Evolutionary conservation across 2,329 filamentous ascomycete genomes (phyloP).

Genomic region (Aspergillus sp.): DNA sequence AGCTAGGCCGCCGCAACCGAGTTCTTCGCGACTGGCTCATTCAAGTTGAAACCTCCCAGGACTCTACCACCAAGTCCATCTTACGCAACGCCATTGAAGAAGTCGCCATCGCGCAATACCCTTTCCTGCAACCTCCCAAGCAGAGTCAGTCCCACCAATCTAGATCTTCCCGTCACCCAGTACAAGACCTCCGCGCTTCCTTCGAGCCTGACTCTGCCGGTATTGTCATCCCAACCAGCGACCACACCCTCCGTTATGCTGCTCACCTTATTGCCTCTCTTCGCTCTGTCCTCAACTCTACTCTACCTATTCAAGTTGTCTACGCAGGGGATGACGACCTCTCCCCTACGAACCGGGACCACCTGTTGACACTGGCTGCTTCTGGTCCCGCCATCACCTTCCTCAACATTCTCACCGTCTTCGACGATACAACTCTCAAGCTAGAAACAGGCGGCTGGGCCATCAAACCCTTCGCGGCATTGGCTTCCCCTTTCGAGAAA

Average conservation of each 20-base stretch:
- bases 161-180: not conserved
- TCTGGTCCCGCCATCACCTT: constrained; percentile 8
- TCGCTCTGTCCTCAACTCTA: constrained; percentile 8
- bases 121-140: not conserved
- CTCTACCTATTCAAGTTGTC: constrained; percentile 8
- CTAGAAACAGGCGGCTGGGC: constrained; percentile 10
- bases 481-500: constrained; percentile 8
- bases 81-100: constrained; percentile 1
- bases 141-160: not conserved
- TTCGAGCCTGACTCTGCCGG: constrained; percentile 4
- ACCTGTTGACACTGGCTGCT: not conserved
- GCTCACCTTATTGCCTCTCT: constrained; percentile 7
- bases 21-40: constrained; percentile 7
- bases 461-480: constrained; percentile 12
- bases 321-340: constrained; percentile 10
- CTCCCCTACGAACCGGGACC: not conserved
- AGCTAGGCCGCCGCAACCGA: constrained; percentile 7
- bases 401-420: constrained; percentile 10
- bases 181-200: constrained; percentile 6
- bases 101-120: not conserved
- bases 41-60: not conserved
- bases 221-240: constrained; percentile 14
- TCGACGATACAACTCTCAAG: constrained; percentile 6
- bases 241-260: constrained; percentile 12
- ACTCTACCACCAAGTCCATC: not conserved